These are phyloP conservation scores for Ceratonia siliqua DNA, from an alignment of 306 rosid genomes.

Conservation along the genomic window DNA sequence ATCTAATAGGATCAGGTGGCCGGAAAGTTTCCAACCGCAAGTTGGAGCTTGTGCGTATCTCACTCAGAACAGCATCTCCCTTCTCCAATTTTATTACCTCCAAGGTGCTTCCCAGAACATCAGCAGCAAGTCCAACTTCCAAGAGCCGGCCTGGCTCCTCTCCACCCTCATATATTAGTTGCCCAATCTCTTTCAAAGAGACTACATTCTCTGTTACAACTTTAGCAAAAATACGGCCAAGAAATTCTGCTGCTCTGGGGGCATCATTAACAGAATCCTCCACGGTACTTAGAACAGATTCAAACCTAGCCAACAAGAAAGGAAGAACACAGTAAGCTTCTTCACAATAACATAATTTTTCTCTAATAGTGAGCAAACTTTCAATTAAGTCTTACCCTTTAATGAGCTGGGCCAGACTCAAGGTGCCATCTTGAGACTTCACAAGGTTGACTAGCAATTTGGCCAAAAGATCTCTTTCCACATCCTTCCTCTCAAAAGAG, in stretches of 20 bases:
- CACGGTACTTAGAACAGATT: slow-evolving; percentile 58
- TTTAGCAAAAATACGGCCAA: slow-evolving; percentile 63
- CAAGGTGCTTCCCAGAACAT: slow-evolving; percentile 73
- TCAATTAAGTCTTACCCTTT: slow-evolving; percentile 59
- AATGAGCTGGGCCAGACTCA: slow-evolving; percentile 64
- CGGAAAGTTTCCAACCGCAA: slow-evolving; percentile 67
- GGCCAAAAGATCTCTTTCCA: slow-evolving; percentile 72
- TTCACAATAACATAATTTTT: background rate
- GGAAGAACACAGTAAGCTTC: background rate
- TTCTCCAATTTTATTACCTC: slow-evolving; percentile 59
- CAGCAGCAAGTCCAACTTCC: slow-evolving; percentile 70
- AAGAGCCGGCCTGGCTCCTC: slow-evolving; percentile 71
- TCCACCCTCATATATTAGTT: slow-evolving; percentile 64
- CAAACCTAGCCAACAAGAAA: slow-evolving; percentile 52
- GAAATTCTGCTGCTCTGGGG: slow-evolving; percentile 83
- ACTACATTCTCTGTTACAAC: slow-evolving; percentile 54
- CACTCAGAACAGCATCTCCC: slow-evolving; percentile 61
- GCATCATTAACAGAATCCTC: slow-evolving; percentile 91
- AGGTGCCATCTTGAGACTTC: slow-evolving; percentile 50
- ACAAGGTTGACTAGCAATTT: slow-evolving; percentile 65
- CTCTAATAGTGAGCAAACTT: background rate
- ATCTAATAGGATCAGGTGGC: slow-evolving; percentile 53
- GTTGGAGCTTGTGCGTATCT: slow-evolving; percentile 47
- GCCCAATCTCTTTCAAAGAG: slow-evolving; percentile 64
- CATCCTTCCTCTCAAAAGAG: slow-evolving; percentile 83